phyloP scores from a whole-genome alignment of 2,329 filamentous ascomycete species.

The Monilinia fructicola region DNA sequence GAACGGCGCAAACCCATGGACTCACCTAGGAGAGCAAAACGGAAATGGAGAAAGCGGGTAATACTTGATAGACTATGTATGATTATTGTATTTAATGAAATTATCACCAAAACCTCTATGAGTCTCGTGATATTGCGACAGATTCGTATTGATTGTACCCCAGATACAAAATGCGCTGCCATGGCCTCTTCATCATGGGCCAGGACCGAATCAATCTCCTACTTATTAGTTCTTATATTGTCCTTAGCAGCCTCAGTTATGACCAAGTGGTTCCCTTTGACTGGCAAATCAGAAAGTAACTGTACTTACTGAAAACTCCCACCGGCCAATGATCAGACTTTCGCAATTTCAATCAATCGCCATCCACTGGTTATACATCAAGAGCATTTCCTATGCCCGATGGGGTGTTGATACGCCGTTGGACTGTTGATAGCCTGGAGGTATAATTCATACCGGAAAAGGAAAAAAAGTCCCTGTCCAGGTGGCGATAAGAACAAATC shows the following conservation, averaged over 20 bases:
- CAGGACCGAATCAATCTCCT: neutral
- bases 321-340: neutral
- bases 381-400: slow-evolving; percentile 28
- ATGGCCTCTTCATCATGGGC: neutral
- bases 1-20: slow-evolving; percentile 29
- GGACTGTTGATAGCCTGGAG: neutral
- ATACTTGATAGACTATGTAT: slow-evolving; percentile 17
- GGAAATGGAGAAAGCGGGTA: slow-evolving; percentile 16
- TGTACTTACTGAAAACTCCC: neutral
- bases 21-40: slow-evolving; percentile 29
- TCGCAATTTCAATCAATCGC: neutral
- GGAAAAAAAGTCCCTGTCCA: slow-evolving; percentile 33
- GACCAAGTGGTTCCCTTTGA: slow-evolving; percentile 2
- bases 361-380: slow-evolving; percentile 2
- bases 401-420: slow-evolving; percentile 28
- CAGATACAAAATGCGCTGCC: neutral
- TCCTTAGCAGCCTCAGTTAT: neutral
- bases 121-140: neutral
- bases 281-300: neutral
- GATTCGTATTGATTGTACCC: no score
- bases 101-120: neutral
- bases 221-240: neutral
- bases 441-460: slow-evolving; percentile 32
- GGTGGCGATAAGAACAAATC: slow-evolving; percentile 31
- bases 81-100: slow-evolving; percentile 9